A percentile compares a stretch with the other conserved stretches of the same genome.
phyloP scores from a whole-genome alignment of 305 asterid species.

The Euphrasia arctica region DNA sequence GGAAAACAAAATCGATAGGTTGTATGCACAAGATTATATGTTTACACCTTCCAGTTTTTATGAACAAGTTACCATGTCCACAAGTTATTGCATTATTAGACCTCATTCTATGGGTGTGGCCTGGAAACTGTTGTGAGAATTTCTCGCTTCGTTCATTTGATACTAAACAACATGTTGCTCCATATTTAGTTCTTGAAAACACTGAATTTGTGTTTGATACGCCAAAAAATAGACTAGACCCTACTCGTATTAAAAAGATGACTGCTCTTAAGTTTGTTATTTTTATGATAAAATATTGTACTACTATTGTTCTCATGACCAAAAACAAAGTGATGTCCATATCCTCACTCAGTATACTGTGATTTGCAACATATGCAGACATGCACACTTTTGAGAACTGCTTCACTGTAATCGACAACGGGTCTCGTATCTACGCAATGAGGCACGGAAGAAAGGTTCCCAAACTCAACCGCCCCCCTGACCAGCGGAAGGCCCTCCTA shows the following conservation, averaged over 20 bases:
- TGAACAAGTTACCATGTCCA: no score
- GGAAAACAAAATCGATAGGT: no score
- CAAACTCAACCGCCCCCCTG: slow-evolving; percentile 90
- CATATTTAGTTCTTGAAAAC: no score
- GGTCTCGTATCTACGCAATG: slow-evolving; percentile 69
- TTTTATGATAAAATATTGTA: background rate
- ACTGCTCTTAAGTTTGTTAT: background rate
- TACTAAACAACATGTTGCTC: no score
- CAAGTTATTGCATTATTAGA: no score
- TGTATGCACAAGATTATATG: no score
- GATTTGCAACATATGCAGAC: slow-evolving; percentile 36
- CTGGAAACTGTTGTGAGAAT: no score
- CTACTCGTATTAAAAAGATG: background rate
- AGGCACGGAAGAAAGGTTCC: slow-evolving; percentile 94
- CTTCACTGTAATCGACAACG: slow-evolving; percentile 47
- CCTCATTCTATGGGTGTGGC: no score
- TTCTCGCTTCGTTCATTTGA: no score
- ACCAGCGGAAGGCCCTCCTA: slow-evolving; percentile 82
- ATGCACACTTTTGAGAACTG: slow-evolving; percentile 45
- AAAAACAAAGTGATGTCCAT: background rate
- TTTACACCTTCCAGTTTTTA: no score
- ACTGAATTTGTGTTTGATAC: no score
- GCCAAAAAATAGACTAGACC: background rate
- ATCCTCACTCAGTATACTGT: background rate
- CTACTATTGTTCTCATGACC: background rate